Evolutionary conservation across 768 basidiomycete species (phyloP).

Genomic region (Tulasnella sp.): DNA sequence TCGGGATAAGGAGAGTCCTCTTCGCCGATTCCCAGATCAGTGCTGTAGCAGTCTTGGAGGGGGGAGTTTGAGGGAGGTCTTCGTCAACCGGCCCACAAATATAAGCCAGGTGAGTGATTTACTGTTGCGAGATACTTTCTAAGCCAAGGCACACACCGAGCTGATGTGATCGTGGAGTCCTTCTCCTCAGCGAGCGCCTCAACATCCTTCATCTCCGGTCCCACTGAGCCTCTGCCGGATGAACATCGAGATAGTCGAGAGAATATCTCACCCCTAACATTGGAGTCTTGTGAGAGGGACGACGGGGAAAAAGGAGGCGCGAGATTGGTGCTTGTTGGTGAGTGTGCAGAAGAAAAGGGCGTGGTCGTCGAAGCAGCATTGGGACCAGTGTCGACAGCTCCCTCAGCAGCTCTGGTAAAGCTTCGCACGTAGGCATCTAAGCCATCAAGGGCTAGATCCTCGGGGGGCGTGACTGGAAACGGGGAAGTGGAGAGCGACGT

Average conservation of each 20-base stretch:
- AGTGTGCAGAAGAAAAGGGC: neutral
- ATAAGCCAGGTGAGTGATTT: neutral
- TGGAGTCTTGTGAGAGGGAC: neutral
- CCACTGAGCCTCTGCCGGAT: neutral
- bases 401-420: neutral
- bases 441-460: neutral
- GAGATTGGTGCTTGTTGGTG: neutral
- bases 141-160: neutral
- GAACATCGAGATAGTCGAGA: neutral
- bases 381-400: neutral
- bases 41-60: neutral
- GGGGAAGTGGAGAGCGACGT: neutral
- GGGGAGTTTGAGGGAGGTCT: neutral
- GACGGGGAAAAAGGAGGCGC: neutral
- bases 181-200: neutral
- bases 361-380: neutral
- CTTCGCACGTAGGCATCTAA: neutral
- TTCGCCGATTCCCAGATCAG: slow-evolving; percentile 47
- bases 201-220: neutral
- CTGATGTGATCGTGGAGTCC: neutral
- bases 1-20: slow-evolving; percentile 98
- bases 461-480: neutral
- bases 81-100: neutral
- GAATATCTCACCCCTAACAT: neutral
- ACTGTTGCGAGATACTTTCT: neutral